Conservation (phyloP, 805 yeast species). For the Jamesozyma jinghongensis region DNA sequence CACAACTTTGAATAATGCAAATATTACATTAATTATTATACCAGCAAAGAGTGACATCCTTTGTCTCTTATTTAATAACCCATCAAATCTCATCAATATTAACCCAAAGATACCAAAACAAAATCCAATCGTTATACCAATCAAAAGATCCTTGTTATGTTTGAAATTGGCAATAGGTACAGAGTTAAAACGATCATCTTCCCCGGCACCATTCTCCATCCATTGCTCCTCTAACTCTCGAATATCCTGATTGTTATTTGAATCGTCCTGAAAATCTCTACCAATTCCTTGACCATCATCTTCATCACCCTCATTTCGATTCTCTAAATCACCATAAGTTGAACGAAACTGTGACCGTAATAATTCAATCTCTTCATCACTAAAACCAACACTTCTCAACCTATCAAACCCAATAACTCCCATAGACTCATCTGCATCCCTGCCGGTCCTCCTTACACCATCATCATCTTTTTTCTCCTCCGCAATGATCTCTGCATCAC, state of each 20-base stretch:
- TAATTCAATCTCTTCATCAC: constrained; percentile 64
- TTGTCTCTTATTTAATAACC: constrained; percentile 52
- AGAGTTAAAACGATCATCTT: constrained; percentile 37
- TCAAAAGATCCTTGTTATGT: constrained; percentile 55
- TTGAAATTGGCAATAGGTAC: constrained; percentile 33
- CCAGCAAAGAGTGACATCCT: constrained; percentile 68
- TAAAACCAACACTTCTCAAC: constrained; percentile 71
- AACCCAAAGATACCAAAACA: constrained; percentile 66
- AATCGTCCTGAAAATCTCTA: constrained; percentile 11
- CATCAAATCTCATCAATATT: constrained; percentile 51
- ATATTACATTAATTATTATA: constrained; percentile 53
- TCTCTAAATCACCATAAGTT: constrained; percentile 44
- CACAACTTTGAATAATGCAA: constrained; percentile 37
- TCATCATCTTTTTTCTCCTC: constrained; percentile 49
- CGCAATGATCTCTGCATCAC: constrained; percentile 41
- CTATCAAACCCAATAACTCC: constrained; percentile 82
- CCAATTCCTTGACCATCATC: constrained; percentile 11
- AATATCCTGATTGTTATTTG: constrained; percentile 34
- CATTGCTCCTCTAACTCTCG: constrained; percentile 75
- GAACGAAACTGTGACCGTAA: constrained; percentile 65
- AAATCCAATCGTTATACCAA: constrained; percentile 68
- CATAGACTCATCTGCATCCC: constrained; percentile 24
- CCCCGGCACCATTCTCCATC: constrained; percentile 70
- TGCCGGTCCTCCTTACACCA: constrained; percentile 5
- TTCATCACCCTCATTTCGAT: constrained; percentile 8